Conservation (phyloP, 1,284 basidiomycete species). For the Microbotryomycetes sp. region DNA sequence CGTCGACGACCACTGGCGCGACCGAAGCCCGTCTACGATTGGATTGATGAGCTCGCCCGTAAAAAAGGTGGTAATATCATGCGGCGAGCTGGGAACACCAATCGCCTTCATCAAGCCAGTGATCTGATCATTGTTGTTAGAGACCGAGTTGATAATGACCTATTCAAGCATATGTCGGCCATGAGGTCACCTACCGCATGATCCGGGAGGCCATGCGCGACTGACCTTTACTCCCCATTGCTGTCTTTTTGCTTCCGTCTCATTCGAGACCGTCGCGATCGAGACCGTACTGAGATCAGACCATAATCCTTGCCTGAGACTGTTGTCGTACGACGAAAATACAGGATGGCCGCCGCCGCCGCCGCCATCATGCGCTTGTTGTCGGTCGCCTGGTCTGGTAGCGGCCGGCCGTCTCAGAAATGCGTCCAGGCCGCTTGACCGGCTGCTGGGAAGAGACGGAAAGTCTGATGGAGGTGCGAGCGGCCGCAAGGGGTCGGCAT, state of each 20-base stretch:
- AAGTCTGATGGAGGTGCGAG: not conserved
- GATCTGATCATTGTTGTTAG: not conserved
- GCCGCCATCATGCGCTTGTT: not conserved
- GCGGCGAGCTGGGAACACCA: slow-evolving; percentile 4
- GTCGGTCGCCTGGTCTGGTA: too few relatives aligned
- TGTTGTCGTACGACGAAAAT: not conserved
- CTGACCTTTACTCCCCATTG: slow-evolving; percentile 25
- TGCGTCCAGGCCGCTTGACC: not conserved
- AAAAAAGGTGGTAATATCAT: slow-evolving; percentile 21
- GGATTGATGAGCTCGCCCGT: slow-evolving; percentile 17
- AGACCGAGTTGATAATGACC: slow-evolving; percentile 22
- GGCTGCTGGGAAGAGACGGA: not conserved
- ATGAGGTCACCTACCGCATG: not conserved
- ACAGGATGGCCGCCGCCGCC: not conserved
- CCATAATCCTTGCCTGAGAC: not conserved
- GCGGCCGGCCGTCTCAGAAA: not conserved
- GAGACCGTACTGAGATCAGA: not conserved
- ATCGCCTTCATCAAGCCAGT: slow-evolving; percentile 24
- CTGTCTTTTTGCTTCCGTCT: slow-evolving; percentile 1
- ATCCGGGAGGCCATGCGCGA: not conserved
- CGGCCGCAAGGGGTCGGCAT: not conserved
- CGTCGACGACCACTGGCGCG: slow-evolving; percentile 1
- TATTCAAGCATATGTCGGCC: not conserved
- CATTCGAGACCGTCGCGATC: not conserved
- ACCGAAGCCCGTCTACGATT: not conserved